These are phyloP conservation scores for Cyclotella distinguenda DNA, from an alignment of 108 stramenopile genomes.

Conservation along the genomic window DNA sequence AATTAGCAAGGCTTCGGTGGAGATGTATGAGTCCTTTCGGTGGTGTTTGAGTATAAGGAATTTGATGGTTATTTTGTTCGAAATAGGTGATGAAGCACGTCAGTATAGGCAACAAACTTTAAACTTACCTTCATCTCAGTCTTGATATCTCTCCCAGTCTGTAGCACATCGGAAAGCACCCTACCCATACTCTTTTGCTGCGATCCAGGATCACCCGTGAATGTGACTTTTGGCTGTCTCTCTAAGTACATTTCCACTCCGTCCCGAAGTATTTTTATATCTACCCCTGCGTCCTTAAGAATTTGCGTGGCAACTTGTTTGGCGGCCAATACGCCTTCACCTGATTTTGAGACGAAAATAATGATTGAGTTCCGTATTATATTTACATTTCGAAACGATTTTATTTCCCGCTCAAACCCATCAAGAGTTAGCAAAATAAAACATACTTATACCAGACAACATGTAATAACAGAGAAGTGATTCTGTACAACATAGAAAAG, in stretches of 20 bases:
- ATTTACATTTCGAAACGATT: too few species aligned
- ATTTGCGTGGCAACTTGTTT: slow-evolving; percentile 63
- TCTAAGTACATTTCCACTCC: slow-evolving; percentile 63
- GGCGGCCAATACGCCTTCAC: slow-evolving; percentile 66
- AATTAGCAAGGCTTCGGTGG: slow-evolving; percentile 70
- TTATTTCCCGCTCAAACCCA: too few species aligned
- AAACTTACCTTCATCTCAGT: slow-evolving; percentile 52
- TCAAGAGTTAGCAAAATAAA: too few species aligned
- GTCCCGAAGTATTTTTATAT: slow-evolving; percentile 49
- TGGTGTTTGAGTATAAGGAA: background rate
- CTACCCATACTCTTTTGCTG: slow-evolving; percentile 76
- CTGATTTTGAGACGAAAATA: background rate
- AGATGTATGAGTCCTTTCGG: slow-evolving; percentile 76
- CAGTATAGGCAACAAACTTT: background rate
- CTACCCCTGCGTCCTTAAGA: slow-evolving; percentile 57
- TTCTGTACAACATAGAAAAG: too few species aligned
- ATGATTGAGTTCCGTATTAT: too few species aligned
- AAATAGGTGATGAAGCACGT: background rate
- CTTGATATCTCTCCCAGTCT: slow-evolving; percentile 56
- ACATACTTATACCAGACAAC: too few species aligned
- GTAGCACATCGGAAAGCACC: slow-evolving; percentile 61
- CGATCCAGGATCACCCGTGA: slow-evolving; percentile 10
- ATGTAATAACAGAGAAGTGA: too few species aligned
- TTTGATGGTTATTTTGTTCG: background rate
- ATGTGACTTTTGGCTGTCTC: slow-evolving; percentile 61